Conservation (phyloP, 2,329 filamentous ascomycete genomes). For the Neurospora sp. region DNA sequence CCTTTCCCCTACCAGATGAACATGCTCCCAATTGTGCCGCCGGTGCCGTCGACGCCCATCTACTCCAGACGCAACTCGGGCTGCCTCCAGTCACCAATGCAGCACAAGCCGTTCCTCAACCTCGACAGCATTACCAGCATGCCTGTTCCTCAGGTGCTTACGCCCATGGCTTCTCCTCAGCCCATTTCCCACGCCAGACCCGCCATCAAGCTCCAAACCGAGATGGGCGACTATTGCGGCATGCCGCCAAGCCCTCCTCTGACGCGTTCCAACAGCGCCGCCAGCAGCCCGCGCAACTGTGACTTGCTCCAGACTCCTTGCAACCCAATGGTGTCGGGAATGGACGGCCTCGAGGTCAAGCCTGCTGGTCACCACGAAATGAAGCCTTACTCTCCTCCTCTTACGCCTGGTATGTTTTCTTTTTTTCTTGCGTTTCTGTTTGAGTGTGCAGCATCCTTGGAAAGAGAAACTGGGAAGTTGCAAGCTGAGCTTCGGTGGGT, state of each 20-base stretch:
- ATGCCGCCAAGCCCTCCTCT: slow-evolving; percentile 78
- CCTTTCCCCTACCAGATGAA: slow-evolving; percentile 29
- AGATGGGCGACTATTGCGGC: slow-evolving; percentile 51
- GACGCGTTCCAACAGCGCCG: slow-evolving; percentile 73
- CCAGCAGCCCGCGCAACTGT: slow-evolving; percentile 73
- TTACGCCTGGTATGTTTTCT: slow-evolving; percentile 73
- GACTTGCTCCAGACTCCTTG: slow-evolving; percentile 75
- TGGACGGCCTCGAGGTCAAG: slow-evolving; percentile 60
- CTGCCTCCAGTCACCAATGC: slow-evolving; percentile 46
- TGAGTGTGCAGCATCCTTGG: background rate
- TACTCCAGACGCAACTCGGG: slow-evolving; percentile 58
- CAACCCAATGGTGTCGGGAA: slow-evolving; percentile 65
- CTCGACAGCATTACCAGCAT: slow-evolving; percentile 38
- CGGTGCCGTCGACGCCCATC: slow-evolving; percentile 51
- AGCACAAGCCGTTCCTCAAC: slow-evolving; percentile 13
- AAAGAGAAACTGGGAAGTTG: background rate
- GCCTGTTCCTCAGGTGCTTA: slow-evolving; percentile 51
- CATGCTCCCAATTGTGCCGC: slow-evolving; percentile 45
- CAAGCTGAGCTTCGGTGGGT: background rate
- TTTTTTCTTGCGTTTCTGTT: background rate
- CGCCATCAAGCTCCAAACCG: slow-evolving; percentile 68
- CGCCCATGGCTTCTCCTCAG: slow-evolving; percentile 66
- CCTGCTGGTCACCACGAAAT: slow-evolving; percentile 44
- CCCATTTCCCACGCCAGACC: slow-evolving; percentile 62
- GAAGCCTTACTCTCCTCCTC: slow-evolving; percentile 53